Evolutionary conservation across 148 eudicot genomes (phyloP).

Genomic region (Chenopodium berlandieri): DNA sequence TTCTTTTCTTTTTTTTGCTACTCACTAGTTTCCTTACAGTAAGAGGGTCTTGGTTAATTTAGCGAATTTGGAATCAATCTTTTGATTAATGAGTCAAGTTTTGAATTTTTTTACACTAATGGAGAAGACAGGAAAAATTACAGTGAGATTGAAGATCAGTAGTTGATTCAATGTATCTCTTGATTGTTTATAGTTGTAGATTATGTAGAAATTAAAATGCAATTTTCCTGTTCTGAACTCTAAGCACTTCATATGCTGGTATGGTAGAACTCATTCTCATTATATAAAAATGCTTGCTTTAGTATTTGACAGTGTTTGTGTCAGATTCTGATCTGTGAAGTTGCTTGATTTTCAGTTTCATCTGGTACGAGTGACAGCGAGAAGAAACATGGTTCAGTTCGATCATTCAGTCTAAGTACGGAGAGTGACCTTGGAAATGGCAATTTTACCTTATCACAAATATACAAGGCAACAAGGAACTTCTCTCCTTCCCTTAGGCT

Average conservation of each 20-base stretch:
- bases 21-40: neutral
- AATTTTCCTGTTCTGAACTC: neutral
- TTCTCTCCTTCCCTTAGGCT: constrained; percentile 71
- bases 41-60: neutral
- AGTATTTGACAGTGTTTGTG: neutral
- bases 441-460: constrained; percentile 57
- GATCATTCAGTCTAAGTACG: constrained; percentile 35
- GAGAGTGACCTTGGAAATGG: constrained; percentile 39
- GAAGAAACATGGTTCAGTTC: constrained; percentile 28
- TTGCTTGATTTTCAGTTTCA: constrained; percentile 28
- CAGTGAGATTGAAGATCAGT: neutral
- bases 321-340: neutral
- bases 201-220: neutral
- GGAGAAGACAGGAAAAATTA: neutral
- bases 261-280: neutral
- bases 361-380: constrained; percentile 35
- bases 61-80: neutral
- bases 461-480: constrained; percentile 65
- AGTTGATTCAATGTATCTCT: neutral
- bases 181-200: neutral
- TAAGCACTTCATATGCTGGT: too few relatives aligned
- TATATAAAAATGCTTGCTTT: neutral
- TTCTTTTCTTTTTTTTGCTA: neutral
- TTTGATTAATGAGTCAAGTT: neutral
- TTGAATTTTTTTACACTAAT: neutral